Evolutionary conservation across 495 filamentous ascomycete species (phyloP), one percentile per base, ranked within the genome.

Genomic region (Penicillium taxi): DNA sequence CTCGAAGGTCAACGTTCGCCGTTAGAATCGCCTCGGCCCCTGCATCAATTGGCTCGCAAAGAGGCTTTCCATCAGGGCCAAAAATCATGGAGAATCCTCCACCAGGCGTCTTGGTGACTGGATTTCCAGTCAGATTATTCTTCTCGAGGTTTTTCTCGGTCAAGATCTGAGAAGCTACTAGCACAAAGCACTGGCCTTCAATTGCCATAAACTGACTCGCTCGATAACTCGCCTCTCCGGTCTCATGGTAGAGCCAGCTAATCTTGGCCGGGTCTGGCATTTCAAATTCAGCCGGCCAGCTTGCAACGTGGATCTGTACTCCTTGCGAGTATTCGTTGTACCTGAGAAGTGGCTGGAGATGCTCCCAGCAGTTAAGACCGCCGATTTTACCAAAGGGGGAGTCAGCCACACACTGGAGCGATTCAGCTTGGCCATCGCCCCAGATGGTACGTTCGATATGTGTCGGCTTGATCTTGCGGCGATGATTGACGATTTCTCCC

Each of bases 371-470:
- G 18, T 50, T 45, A 7, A 59, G 30, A 1, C 25, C 50, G 4
- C 56, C 55, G 27, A 66, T 35, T 3, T 41, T 39, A 4, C 49
- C 52, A 26, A 58, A 33, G 2, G 34, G 26, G 9, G 42, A 39
- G 20, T 54, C 40, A n/a, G 50, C 50, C 1, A 79, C 76, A 31
- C 52, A 61, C 0, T 28, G 21, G 6, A 73, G 33, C 5, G 60
- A 54, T 15, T 66, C 57, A 0, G 66, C 72, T 0, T 52, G 58
- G 0, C 61, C 64, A 45, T 82, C 75, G 1, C 77, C 76, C 32
- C 73, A 80, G 21, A 80, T 55, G 0, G 74, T 75, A 5, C 75
- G 66, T 49, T 82, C 77, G 64, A 79, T 70, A 39, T 80, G 76
- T 16, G 75, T 80, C 0, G 74, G 61, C 51, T 82, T 80, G 29